phyloP scores from a whole-genome alignment of 441 rosid genomes.

The Metrosideros polymorpha region DNA sequence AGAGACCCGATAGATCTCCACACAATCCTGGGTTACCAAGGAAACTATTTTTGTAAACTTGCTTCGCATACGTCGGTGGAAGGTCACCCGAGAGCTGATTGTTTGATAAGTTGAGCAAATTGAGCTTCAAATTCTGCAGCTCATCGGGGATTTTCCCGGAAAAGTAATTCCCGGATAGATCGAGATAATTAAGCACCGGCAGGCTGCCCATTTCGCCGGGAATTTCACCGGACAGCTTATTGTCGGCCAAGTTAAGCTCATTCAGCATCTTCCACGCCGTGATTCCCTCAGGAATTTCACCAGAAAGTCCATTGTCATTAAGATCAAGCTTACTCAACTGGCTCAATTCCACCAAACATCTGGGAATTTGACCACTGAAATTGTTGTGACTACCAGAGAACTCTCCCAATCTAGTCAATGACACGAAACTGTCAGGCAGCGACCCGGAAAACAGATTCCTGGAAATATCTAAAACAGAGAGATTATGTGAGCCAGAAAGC shows the following conservation, averaged over 20 bases:
- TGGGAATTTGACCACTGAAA: slow-evolving; percentile 26
- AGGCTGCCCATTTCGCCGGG: slow-evolving; percentile 16
- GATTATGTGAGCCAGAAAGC: slow-evolving; percentile 12
- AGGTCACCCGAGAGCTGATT: slow-evolving; percentile 28
- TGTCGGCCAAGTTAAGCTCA: slow-evolving; percentile 33
- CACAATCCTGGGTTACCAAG: slow-evolving; percentile 35
- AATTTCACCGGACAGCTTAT: slow-evolving; percentile 24
- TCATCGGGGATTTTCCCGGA: slow-evolving; percentile 2
- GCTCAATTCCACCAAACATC: slow-evolving; percentile 23
- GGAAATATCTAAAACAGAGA: slow-evolving; percentile 24
- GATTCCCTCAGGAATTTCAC: slow-evolving; percentile 31
- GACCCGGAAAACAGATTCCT: slow-evolving; percentile 24
- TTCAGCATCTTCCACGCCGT: slow-evolving; percentile 23
- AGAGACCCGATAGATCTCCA: slow-evolving; percentile 4
- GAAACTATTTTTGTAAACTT: slow-evolving; percentile 21
- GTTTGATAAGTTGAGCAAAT: slow-evolving; percentile 31
- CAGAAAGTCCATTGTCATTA: slow-evolving; percentile 22
- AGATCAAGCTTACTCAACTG: slow-evolving; percentile 33
- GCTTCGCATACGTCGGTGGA: slow-evolving; percentile 17
- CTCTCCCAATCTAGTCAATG: slow-evolving; percentile 18
- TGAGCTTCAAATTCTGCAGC: slow-evolving; percentile 11
- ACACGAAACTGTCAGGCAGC: slow-evolving; percentile 18
- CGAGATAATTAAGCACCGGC: slow-evolving; percentile 18
- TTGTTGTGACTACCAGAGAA: slow-evolving; percentile 23
- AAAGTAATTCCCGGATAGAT: slow-evolving; percentile 8